phyloP scores from a whole-genome alignment of 2,329 filamentous ascomycete species.

The Neonectria coccinea region DNA sequence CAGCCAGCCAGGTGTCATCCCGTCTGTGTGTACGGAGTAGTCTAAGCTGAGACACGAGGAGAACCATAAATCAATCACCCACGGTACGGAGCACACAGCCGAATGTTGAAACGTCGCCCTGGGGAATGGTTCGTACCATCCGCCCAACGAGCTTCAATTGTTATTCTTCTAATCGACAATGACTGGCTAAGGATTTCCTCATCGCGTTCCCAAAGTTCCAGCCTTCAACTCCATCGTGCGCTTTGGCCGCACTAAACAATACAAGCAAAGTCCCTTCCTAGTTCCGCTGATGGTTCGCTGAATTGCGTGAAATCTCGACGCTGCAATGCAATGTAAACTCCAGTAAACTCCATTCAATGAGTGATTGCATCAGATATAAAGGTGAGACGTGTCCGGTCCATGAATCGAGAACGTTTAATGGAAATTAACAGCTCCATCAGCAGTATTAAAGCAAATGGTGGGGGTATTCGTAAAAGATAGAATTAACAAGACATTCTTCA shows the following conservation, averaged over 20 bases:
- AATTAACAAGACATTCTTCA: slow-evolving; percentile 25
- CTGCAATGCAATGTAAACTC: slow-evolving; percentile 27
- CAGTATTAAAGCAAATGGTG: slow-evolving; percentile 34
- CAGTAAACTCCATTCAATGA: slow-evolving; percentile 39
- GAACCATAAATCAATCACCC: not conserved
- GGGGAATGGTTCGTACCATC: not conserved
- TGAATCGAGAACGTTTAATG: slow-evolving; percentile 19
- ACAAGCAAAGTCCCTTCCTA: slow-evolving; percentile 13
- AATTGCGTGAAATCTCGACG: slow-evolving; percentile 11
- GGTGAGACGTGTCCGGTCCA: slow-evolving; percentile 25
- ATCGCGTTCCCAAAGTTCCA: slow-evolving; percentile 2
- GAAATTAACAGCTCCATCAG: slow-evolving; percentile 12
- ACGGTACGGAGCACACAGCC: not conserved
- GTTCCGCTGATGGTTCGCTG: slow-evolving; percentile 11
- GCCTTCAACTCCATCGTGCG: slow-evolving; percentile 28
- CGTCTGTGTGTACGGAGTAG: too few relatives aligned
- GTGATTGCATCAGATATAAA: slow-evolving; percentile 29
- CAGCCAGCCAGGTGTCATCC: not conserved
- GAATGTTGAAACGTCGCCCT: not conserved
- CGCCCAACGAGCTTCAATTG: not conserved
- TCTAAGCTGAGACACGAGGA: not conserved
- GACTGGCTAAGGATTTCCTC: slow-evolving; percentile 7
- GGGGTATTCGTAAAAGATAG: slow-evolving; percentile 40
- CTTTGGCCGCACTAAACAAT: slow-evolving; percentile 1
- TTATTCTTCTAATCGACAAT: not conserved